Evolutionary conservation across 306 rosid genomes (phyloP), one percentile per base, ranked within the genome.

Genomic region (Coriaria nepalensis): DNA sequence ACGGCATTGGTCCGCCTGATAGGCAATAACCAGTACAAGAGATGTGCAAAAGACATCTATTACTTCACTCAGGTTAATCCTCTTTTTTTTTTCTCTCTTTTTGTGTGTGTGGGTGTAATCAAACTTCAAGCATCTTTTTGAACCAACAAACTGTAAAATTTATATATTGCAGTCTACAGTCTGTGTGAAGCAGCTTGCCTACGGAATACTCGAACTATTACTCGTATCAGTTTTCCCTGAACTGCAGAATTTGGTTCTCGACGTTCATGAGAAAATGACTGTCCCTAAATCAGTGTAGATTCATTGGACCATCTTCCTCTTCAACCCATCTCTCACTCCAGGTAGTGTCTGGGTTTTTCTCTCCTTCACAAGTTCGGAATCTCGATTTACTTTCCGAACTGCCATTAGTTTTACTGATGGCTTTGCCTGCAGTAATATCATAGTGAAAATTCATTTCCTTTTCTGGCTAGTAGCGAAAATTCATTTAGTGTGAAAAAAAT

Each of bases 141-240:
- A 15, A 47, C 60, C 49, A 55, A 72, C 62, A 37, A 35, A n/a
- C 42, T 47, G 8, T 45, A 33, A 14, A 29, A 11, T 38, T 41
- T 53, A 50, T 46, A 33, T 32, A 12, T 47, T 61, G 73, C 78
- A 76, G 98, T 92, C 98, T 49, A 69, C 84, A 5, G 42, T 49
- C 62, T 92, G 98, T 55, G 68, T 86, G 69, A 92, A 79, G 77
- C 96, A 85, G 66, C 98, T 92, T 56, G 92, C 76, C 4, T 77
- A 71, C 37, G 86, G 85, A 4, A 55, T 82, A 55, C 80, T 92
- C 37, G 98, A 92, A 63, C 74, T 85, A 43, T 45, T 62, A 40
- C 83, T 92, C 1, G 10, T 82, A 53, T 73, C 98, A 37, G 35
- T 82, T 64, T 85, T 92, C 71, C 98, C 98, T 6, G 98, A 92